Evolutionary conservation across 495 filamentous ascomycete genomes (phyloP).

Genomic region (Aspergillus affinis): DNA sequence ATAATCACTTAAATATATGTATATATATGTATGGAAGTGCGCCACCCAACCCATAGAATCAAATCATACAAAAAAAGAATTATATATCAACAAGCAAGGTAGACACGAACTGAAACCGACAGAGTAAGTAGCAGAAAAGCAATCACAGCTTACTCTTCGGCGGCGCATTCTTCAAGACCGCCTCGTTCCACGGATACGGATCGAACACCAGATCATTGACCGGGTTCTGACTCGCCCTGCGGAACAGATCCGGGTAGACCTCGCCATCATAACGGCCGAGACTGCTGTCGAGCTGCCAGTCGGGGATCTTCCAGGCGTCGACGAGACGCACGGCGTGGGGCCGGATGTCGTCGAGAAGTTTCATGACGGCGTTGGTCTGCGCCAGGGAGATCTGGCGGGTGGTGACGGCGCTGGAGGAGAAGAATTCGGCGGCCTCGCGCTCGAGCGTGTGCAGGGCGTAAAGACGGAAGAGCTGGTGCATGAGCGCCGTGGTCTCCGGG

Average conservation of each 20-base stretch:
- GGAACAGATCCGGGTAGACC: constrained; percentile 69
- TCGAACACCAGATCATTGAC: constrained; percentile 65
- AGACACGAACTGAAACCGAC: too few species aligned
- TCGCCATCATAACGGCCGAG: constrained; percentile 64
- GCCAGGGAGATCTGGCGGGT: constrained; percentile 64
- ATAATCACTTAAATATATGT: too few species aligned
- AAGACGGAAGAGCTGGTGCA: constrained; percentile 66
- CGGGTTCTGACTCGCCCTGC: constrained; percentile 65
- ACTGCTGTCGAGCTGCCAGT: constrained; percentile 67
- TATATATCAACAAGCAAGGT: too few species aligned
- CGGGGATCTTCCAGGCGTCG: constrained; percentile 66
- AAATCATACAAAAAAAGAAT: too few species aligned
- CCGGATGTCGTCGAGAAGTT: constrained; percentile 62
- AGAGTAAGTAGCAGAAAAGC: too few species aligned
- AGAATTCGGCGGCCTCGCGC: constrained; percentile 65
- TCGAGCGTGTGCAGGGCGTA: constrained; percentile 65
- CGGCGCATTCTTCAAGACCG: constrained; percentile 53
- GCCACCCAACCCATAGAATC: too few species aligned
- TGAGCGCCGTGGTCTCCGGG: constrained; percentile 46
- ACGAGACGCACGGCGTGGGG: constrained; percentile 66
- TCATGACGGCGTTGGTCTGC: constrained; percentile 60
- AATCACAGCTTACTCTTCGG: constrained; percentile 44
- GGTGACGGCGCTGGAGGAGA: constrained; percentile 59
- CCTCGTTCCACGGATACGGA: constrained; percentile 62
- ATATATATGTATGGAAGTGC: too few species aligned